Evolutionary conservation across 2,329 filamentous ascomycete species (phyloP), one percentile per base, ranked within the genome.

Genomic region (Hypoxylon sp.): DNA sequence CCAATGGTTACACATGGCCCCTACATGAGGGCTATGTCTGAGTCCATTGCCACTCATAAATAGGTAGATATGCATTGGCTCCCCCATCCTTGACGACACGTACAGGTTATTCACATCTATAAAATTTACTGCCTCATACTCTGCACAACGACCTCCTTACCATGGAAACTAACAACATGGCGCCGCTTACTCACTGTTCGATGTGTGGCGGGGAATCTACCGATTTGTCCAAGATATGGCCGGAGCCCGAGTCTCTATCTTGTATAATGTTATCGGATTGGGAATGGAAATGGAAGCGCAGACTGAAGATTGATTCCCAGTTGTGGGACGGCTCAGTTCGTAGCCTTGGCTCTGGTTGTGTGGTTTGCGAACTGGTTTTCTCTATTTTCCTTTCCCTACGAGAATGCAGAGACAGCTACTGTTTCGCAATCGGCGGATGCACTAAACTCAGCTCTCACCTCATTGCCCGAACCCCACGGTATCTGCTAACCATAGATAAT

Each of bases 191-290:
- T 5, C 25, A 38, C 2, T 48, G 43, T 19, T 25, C 28, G 6
- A 38, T 30, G 14, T 49, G 55, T 30, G 28, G 55, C 32, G 46
- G 43, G 7, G 2, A 28, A 49, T 49, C 30, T 21, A 36, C 13
- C 2, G 11, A 38, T 6, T 17, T 25, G 10, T 28, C 43, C 13
- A 58, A 11, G 3, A 48, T 17, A 49, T 38, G 43, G 43, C 43
- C 43, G 2, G 30, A 58, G 2, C 43, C 30, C 7, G 25, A 32
- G 10, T 32, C n/a, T 34, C 23, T 56, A 21, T 32, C 32, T 10
- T 3, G 9, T 2, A 3, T n/a, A 9, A 11, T 2, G 41, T 32
- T 53, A 2, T 3, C 6, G 2, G 10, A 53, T 19, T 56, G 52
- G 52, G 19, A 56, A 13, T 9, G 17, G 5, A 9, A 2, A 14